Base-by-base conservation (phyloP, 139 green algal species). In the Coelastrella sp. region DNA sequence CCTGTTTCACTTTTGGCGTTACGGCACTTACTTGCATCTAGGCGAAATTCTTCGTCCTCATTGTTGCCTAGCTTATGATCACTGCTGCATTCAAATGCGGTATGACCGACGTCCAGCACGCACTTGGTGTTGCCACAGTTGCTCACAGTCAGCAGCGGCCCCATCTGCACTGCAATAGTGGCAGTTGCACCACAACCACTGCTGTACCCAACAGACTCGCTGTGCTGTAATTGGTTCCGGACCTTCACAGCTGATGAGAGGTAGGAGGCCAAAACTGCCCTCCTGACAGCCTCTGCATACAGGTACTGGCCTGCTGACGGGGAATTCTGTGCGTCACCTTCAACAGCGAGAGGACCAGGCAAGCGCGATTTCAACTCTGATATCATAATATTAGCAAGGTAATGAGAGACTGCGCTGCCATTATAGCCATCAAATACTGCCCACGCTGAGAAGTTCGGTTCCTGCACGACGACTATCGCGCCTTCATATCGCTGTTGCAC, bases 21-120 rank as follows among this genome's bases (percentile, higher is more conserved):
- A 49, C 35, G 35, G 4, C 6, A 22, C 84, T 84, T 56, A 90
- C 87, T 79, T 70, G 61, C 63, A 78, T 63, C 78, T 10, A 90
- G 59, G 6, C 87, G 61, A 0, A 56, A 19, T 10, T 90, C 87
- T 65, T 90, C 87, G 35, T 90, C 76, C 58, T 90, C 87, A 60
- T 90, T 86, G 76, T 85, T 86, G 4, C 87, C 87, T 0, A 90
- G 19, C 60, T 68, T 78, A 56, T 90, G 75, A 66, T 90, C 87
- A 22, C 24, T 56, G 12, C 59, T 90, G 60, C 82, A 66, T 65
- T 90, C 87, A 24, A 90, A 7, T n/a, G 60, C 24, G 7, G 58
- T 63, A 27, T 80, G 75, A 19, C 75, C 87, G 7, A 90, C 87
- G 27, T 90, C 87, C 61, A 90, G 61, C 76, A 90, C 75, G 8